These are phyloP conservation scores for Fremontodendron californicum DNA, from an alignment of 345 rosid genomes.

Conservation along the genomic window DNA sequence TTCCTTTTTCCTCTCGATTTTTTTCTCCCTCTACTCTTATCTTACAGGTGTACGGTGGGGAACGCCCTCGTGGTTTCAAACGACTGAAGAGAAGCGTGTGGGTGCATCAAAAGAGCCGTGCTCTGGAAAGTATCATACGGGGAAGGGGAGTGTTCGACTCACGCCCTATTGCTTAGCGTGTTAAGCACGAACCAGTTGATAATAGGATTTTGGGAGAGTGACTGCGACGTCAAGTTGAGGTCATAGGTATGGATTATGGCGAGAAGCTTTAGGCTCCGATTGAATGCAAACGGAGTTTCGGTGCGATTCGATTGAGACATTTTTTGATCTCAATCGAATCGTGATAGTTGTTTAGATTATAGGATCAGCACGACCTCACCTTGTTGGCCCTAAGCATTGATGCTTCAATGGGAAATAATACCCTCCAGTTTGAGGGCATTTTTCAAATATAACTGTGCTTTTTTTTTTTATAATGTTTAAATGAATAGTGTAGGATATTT, in stretches of 20 bases:
- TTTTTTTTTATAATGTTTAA: too few species aligned
- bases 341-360: too few species aligned
- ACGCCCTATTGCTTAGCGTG: not conserved
- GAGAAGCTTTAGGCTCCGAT: conserved; percentile 7
- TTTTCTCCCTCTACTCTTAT: conserved; percentile 26
- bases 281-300: too few species aligned
- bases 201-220: not conserved
- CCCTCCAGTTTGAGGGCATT: too few species aligned
- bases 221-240: not conserved
- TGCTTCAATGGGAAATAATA: too few species aligned
- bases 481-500: too few species aligned
- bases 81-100: conserved; percentile 22
- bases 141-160: not conserved
- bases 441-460: too few species aligned
- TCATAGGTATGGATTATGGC: not conserved
- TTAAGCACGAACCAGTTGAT: not conserved
- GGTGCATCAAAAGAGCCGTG: conserved; percentile 29
- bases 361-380: too few species aligned
- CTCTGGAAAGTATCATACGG: conserved; percentile 19
- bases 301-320: too few species aligned
- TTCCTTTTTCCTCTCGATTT: not conserved
- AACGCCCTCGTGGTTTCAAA: conserved; percentile 22
- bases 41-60: conserved; percentile 44
- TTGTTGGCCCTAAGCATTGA: too few species aligned
- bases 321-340: too few species aligned